Evolutionary conservation across 192 early-diverging fungal genomes (phyloP), one percentile per base, ranked within the genome.

Genomic region (Umbelopsis sp.): DNA sequence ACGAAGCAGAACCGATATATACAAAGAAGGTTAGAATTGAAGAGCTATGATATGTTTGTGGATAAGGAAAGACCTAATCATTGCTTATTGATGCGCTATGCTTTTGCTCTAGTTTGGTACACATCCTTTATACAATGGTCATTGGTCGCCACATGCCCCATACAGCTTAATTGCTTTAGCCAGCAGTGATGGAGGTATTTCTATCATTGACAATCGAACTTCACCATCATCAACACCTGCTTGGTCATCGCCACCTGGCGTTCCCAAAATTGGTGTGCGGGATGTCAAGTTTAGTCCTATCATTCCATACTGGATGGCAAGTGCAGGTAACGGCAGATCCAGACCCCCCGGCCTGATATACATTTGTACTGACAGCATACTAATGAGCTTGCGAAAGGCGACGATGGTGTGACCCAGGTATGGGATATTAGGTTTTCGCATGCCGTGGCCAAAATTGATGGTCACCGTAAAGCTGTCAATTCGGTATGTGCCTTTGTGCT

Each of bases 181-280:
- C 6, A 68, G 71, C 16, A 29, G 21, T 9, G 53, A 41, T 14
- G 65, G 43, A 74, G 68, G 54, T 59, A 69, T 70, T 45, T 66
- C 45, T 73, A 79, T 81, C 69, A 81, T 66, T 54, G 83, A 73
- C 73, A 68, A 51, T 71, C 77, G 84, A 75, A 78, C 70, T 69
- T 76, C 72, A 76, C 73, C 81, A 72, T 69, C 78, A 73, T 52
- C 80, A 77, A 22, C 78, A 73, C 2, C 76, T 73, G 69, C 49
- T 2, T 76, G 74, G 74, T n/a, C 56, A 36, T 49, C 21, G 6
- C 29, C 65, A 9, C 26, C 9, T 24, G 14, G 71, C 26, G 66
- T 66, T 7, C 75, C 72, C 51, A 43, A 43, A n/a, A 21, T 53
- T 12, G 45, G 66, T 3, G 69, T 77, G 1, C 26, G 22, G 11